phyloP scores from a whole-genome alignment of 2,329 filamentous ascomycete genomes.

The Xylariaceae sp. region DNA sequence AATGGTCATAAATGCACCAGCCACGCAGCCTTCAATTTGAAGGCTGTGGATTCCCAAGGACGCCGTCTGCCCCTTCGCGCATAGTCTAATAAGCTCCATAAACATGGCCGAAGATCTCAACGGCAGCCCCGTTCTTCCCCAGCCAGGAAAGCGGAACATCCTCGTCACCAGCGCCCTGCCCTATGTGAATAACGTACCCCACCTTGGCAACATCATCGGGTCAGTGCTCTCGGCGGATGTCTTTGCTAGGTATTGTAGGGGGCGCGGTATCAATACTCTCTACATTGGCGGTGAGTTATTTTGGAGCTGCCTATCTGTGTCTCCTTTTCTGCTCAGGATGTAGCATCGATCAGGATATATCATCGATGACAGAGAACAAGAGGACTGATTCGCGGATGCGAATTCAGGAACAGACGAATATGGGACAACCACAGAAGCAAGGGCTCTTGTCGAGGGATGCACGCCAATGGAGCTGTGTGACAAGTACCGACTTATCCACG shows the following conservation, averaged over 20 bases:
- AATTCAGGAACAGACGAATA: slow-evolving; percentile 10
- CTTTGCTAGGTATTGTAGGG: slow-evolving; percentile 22
- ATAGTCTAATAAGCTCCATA: slow-evolving; percentile 5
- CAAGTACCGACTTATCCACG: slow-evolving; percentile 10
- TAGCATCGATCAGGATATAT: slow-evolving; percentile 4
- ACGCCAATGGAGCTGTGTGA: slow-evolving; percentile 10
- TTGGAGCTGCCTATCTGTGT: slow-evolving; percentile 3
- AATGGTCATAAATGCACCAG: too few relatives aligned
- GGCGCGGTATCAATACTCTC: slow-evolving; percentile 9
- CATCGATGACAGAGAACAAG: too few relatives aligned
- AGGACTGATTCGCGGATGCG: slow-evolving; percentile 4
- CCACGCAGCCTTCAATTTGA: too few relatives aligned
- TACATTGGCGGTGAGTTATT: slow-evolving; percentile 9
- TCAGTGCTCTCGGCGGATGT: slow-evolving; percentile 45
- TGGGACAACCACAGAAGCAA: slow-evolving; percentile 10
- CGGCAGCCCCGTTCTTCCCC: slow-evolving; percentile 7
- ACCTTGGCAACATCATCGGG: slow-evolving; percentile 43
- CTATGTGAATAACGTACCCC: slow-evolving; percentile 49
- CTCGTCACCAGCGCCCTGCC: slow-evolving; percentile 36
- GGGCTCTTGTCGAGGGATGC: slow-evolving; percentile 9
- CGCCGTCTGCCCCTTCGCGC: not conserved
- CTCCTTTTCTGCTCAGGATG: slow-evolving; percentile 2
- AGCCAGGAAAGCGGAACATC: slow-evolving; percentile 9
- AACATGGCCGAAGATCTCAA: slow-evolving; percentile 6
- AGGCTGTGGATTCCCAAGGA: too few relatives aligned